phyloP scores from a whole-genome alignment of 2,329 filamentous ascomycete genomes.

The Ambrosiella beaveri region DNA sequence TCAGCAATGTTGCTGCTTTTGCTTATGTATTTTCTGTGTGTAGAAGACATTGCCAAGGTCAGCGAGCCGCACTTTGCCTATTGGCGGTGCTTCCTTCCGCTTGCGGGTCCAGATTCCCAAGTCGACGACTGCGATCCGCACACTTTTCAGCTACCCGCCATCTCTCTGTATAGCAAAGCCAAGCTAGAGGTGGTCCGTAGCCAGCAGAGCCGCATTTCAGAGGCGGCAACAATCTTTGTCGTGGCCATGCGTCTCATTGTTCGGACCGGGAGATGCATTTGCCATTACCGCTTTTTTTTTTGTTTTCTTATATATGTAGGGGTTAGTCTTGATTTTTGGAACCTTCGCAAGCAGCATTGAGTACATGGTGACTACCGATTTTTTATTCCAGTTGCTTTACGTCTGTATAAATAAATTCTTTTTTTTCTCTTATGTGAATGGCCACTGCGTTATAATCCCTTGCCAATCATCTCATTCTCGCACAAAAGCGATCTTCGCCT shows the following conservation, averaged over 20 bases:
- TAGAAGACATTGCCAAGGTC: neutral
- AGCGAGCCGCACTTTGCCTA: neutral
- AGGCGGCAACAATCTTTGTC: neutral
- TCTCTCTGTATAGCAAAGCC: neutral
- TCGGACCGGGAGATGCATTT: no score
- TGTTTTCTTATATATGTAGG: no score
- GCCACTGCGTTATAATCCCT: neutral
- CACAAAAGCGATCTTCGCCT: neutral
- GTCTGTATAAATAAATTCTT: no score
- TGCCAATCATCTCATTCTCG: neutral
- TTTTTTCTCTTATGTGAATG: neutral
- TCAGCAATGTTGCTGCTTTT: neutral
- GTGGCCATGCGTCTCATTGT: no score
- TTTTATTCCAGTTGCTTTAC: no score
- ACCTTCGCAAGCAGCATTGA: no score
- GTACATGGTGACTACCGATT: no score
- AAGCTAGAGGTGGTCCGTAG: neutral
- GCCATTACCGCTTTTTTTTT: no score
- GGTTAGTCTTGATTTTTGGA: no score
- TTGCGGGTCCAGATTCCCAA: neutral
- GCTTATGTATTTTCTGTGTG: neutral
- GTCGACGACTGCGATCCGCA: neutral
- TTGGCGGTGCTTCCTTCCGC: neutral
- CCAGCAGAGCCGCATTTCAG: neutral
- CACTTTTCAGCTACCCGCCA: neutral